Evolutionary conservation across 371 early-diverging fungal species (phyloP).

Genomic region (Mortierella sp.): DNA sequence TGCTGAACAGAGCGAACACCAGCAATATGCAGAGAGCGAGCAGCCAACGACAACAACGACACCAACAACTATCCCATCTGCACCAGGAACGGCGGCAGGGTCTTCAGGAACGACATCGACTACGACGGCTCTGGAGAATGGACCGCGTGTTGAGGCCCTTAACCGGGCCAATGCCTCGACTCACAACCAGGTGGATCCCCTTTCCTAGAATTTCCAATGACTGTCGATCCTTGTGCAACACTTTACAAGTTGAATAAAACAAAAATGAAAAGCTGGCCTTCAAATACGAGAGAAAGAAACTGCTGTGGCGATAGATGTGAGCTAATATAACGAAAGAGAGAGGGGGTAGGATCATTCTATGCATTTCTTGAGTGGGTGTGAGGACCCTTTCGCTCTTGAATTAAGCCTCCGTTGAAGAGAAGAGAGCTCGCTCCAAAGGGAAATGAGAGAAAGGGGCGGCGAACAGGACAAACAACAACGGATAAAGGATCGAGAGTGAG

Average conservation of each 20-base stretch:
- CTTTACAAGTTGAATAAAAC: not conserved
- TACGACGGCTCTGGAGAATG: constrained; percentile 27
- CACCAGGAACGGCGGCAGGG: constrained; percentile 7
- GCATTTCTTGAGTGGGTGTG: not conserved
- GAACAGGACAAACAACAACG: not conserved
- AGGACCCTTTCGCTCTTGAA: not conserved
- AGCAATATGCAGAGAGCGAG: not conserved
- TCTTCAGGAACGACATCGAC: constrained; percentile 10
- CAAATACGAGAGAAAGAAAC: not conserved
- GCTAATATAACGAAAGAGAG: not conserved
- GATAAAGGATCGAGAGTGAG: not conserved
- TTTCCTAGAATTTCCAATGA: not conserved
- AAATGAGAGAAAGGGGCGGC: not conserved
- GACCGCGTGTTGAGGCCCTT: constrained; percentile 27
- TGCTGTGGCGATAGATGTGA: too few relatives aligned
- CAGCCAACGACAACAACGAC: constrained; percentile 1
- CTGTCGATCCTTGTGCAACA: not conserved
- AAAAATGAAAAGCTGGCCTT: constrained; percentile 9
- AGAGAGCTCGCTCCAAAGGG: not conserved
- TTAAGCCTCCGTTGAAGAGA: not conserved
- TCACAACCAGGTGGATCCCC: constrained; percentile 11
- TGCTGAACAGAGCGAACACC: not conserved
- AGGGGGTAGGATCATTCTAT: not conserved
- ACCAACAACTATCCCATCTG: constrained; percentile 3
- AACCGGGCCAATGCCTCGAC: constrained; percentile 12